Percentiles rank a stretch among this genome's conserved stretches.
phyloP scores from a whole-genome alignment of 1,284 basidiomycete genomes.

The Fomitopsis schrenkii region DNA sequence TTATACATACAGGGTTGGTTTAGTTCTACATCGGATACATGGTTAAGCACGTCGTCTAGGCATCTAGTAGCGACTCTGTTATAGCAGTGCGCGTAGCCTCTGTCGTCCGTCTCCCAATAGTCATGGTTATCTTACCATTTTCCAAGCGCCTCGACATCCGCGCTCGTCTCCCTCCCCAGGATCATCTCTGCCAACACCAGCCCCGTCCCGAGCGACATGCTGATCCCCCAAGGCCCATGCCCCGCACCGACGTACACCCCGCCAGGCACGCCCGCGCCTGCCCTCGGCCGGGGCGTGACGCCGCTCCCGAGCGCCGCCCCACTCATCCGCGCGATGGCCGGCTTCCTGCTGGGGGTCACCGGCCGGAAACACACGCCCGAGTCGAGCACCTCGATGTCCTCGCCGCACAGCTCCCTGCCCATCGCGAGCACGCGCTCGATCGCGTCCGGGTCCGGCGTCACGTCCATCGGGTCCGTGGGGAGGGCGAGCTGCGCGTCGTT shows the following conservation, averaged over 20 bases:
- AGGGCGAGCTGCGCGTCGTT: conserved; percentile 27
- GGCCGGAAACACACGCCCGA: conserved; percentile 33
- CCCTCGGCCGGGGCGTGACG: neutral
- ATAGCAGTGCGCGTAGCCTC: neutral
- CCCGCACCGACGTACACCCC: conserved; percentile 31
- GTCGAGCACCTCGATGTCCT: conserved; percentile 21
- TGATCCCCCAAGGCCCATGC: conserved; percentile 37
- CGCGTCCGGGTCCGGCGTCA: conserved; percentile 10
- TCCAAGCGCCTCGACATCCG: conserved; percentile 26
- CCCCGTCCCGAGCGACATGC: conserved; percentile 32
- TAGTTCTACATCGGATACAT: neutral
- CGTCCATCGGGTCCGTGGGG: conserved; percentile 25
- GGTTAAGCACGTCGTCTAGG: neutral
- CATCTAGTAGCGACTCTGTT: neutral
- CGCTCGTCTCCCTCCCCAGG: conserved; percentile 27
- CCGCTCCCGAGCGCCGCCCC: conserved; percentile 24
- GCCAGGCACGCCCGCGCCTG: conserved; percentile 13
- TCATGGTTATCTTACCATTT: conserved; percentile 15
- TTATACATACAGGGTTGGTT: neutral
- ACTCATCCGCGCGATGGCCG: conserved; percentile 27
- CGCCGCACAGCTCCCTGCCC: conserved; percentile 22
- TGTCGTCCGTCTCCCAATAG: neutral
- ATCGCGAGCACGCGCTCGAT: conserved; percentile 21
- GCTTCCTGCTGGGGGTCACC: conserved; percentile 26
- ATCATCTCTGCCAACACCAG: conserved; percentile 30